Evolutionary conservation across 2,329 filamentous ascomycete species (phyloP).

Genomic region (Magnaporthales sp.): DNA sequence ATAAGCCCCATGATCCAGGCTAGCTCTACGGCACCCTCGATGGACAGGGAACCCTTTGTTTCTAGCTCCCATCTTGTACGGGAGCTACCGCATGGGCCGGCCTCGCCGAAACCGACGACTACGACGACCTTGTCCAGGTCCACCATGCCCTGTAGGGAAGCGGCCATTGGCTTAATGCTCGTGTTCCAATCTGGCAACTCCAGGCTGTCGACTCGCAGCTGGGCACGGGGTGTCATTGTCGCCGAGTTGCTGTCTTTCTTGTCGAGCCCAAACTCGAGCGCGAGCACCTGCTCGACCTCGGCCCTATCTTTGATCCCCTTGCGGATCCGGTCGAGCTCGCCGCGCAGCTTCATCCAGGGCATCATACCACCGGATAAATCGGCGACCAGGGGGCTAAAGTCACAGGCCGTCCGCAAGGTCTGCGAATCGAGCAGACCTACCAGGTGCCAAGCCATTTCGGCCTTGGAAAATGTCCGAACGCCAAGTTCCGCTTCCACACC

Average conservation of each 20-base stretch:
- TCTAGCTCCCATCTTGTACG: conserved; percentile 69
- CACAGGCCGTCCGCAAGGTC: conserved; percentile 18
- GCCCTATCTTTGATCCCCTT: conserved; percentile 12
- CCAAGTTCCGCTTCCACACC: conserved; percentile 24
- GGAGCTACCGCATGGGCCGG: conserved; percentile 58
- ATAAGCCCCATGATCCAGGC: conserved; percentile 69
- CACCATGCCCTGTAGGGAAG: conserved; percentile 24
- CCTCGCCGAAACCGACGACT: conserved; percentile 28
- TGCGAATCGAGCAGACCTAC: conserved; percentile 21
- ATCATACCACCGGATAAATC: conserved; percentile 28
- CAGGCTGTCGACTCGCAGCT: conserved; percentile 8
- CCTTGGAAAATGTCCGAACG: conserved; percentile 26
- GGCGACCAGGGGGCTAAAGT: conserved; percentile 25
- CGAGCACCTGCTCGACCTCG: conserved; percentile 12
- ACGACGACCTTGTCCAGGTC: conserved; percentile 27
- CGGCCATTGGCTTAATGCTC: too few relatives aligned
- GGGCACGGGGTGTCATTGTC: conserved; percentile 7
- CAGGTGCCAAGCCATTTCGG: conserved; percentile 32
- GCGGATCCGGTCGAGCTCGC: conserved; percentile 15
- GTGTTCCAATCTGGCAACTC: conserved; percentile 7
- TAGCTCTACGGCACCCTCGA: conserved; percentile 65
- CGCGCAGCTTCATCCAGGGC: conserved; percentile 18
- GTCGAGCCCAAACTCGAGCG: conserved; percentile 14
- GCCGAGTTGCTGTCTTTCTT: not conserved
- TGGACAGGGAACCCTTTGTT: conserved; percentile 55